Evolutionary conservation across 352 stramenopile genomes (phyloP).

Genomic region (Phytophthora fragariaefolia): DNA sequence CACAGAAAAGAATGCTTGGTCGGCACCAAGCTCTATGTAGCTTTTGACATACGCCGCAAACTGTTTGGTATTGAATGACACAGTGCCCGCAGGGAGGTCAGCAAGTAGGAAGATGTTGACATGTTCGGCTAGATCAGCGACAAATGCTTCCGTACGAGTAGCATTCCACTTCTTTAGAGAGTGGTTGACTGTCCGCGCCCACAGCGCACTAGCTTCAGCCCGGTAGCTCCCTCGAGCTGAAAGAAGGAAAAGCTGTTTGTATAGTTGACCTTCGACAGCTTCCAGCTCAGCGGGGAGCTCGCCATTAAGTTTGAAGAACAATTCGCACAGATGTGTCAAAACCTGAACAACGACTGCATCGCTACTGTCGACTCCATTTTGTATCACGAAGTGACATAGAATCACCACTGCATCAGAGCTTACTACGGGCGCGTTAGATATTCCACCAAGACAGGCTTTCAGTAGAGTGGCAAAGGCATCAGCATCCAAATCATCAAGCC

Average conservation of each 20-base stretch:
- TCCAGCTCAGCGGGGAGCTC: constrained; percentile 58
- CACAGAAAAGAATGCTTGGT: constrained; percentile 34
- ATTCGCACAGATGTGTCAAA: constrained; percentile 57
- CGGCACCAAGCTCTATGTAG: constrained; percentile 52
- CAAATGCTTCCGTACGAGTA: constrained; percentile 39
- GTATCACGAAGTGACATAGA: constrained; percentile 68
- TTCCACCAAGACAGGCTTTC: constrained; percentile 58
- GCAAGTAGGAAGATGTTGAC: constrained; percentile 62
- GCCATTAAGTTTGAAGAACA: constrained; percentile 59
- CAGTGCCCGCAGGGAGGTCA: constrained; percentile 27
- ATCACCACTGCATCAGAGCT: constrained; percentile 78
- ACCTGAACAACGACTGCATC: constrained; percentile 63
- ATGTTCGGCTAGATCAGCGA: constrained; percentile 53
- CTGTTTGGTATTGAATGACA: constrained; percentile 56
- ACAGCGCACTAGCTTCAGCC: constrained; percentile 55
- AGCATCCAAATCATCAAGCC: constrained; percentile 67
- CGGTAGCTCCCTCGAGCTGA: constrained; percentile 59
- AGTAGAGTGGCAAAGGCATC: constrained; percentile 59
- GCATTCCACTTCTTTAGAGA: constrained; percentile 54
- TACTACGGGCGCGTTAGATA: constrained; percentile 51
- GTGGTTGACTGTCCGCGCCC: constrained; percentile 45
- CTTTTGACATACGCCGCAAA: constrained; percentile 61
- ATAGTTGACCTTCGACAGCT: constrained; percentile 61
- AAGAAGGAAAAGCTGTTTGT: constrained; percentile 64
- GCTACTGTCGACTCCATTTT: constrained; percentile 46